These are phyloP conservation scores for Omphalotus guepiniiformis DNA, from an alignment of 768 basidiomycete genomes.

Conservation along the genomic window DNA sequence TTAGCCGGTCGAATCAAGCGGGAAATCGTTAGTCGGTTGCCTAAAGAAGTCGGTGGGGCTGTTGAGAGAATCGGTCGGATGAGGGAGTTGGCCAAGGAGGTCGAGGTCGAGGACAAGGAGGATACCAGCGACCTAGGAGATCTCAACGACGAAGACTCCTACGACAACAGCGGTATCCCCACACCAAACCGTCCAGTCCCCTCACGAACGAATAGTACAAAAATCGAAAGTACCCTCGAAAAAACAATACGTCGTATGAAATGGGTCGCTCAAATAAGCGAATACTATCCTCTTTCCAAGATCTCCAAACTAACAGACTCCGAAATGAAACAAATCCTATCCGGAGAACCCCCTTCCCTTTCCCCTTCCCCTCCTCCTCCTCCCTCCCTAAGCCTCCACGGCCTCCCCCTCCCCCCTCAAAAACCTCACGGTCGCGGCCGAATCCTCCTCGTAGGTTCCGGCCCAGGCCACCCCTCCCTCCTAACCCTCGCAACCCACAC, in stretches of 20 bases:
- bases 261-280: constrained; percentile 95
- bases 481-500: constrained; percentile 85
- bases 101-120: not conserved
- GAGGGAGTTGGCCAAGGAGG: constrained; percentile 47
- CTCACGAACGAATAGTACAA: constrained; percentile 28
- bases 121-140: constrained; percentile 16
- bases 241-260: constrained; percentile 66
- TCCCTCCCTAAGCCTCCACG: constrained; percentile 22
- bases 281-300: constrained; percentile 87
- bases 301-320: constrained; percentile 62
- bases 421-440: constrained; percentile 40
- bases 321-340: constrained; percentile 67
- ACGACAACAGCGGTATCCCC: constrained; percentile 47
- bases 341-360: constrained; percentile 26
- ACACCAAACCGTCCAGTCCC: constrained; percentile 74
- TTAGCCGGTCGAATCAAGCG: constrained; percentile 75
- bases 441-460: constrained; percentile 92
- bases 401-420: constrained; percentile 21
- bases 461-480: constrained; percentile 91
- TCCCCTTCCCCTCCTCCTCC: constrained; percentile 24
- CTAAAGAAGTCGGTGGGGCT: constrained; percentile 69
- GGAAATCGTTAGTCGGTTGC: constrained; percentile 75
- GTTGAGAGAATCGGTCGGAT: constrained; percentile 71
- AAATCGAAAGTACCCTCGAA: constrained; percentile 38
- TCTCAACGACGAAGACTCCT: constrained; percentile 36